A percentile compares a stretch with the other conserved stretches of the same genome.
Evolutionary conservation across 1,284 basidiomycete genomes (phyloP).

Genomic region (Agaricales sp.): DNA sequence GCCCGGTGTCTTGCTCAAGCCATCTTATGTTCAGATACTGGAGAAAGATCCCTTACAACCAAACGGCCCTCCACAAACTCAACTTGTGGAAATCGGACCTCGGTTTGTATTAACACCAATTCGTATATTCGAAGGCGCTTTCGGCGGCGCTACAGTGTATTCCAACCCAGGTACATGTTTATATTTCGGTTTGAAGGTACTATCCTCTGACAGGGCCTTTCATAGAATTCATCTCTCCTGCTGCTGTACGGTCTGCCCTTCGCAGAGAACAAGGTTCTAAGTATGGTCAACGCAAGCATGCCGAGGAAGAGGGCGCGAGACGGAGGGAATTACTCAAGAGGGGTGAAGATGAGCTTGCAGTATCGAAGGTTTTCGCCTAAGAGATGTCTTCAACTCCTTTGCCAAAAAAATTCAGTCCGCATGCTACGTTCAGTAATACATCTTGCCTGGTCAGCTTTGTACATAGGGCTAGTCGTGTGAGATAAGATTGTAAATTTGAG

Average conservation of each 20-base stretch:
- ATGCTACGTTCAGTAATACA: too few species aligned
- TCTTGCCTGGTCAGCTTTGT: neutral
- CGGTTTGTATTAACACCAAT: conserved; percentile 97
- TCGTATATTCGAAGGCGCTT: conserved; percentile 96
- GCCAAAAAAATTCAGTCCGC: too few species aligned
- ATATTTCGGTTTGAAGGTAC: too few species aligned
- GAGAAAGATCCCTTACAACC: conserved; percentile 74
- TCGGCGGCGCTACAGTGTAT: conserved; percentile 91
- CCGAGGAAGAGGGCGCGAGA: conserved; percentile 54
- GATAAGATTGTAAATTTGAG: too few species aligned
- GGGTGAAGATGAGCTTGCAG: conserved; percentile 74
- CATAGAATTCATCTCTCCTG: conserved; percentile 85
- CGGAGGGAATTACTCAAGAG: conserved; percentile 60
- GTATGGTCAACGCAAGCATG: conserved; percentile 75
- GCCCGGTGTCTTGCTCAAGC: conserved; percentile 5
- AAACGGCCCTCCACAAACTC: conserved; percentile 66
- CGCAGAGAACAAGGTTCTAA: conserved; percentile 70
- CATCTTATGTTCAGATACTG: conserved; percentile 40
- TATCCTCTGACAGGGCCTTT: neutral
- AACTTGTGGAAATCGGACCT: conserved; percentile 91
- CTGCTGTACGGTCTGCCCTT: conserved; percentile 66
- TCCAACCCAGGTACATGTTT: conserved; percentile 80
- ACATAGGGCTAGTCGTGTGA: neutral
- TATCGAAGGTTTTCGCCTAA: conserved; percentile 85
- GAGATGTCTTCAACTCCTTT: neutral